These are phyloP conservation scores for Candida manassasensis DNA, from an alignment of 805 yeast species.

Conservation along the genomic window DNA sequence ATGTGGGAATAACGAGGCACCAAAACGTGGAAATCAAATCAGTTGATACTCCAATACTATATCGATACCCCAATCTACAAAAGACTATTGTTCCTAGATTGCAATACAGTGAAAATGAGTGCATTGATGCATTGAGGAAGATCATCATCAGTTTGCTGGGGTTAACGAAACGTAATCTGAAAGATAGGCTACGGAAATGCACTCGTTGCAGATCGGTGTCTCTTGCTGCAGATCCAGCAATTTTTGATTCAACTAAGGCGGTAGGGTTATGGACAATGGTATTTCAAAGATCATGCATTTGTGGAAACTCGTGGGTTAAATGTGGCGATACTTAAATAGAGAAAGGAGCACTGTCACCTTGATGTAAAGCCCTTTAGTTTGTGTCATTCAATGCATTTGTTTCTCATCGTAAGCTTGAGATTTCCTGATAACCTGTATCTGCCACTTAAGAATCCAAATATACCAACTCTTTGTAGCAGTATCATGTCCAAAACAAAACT, in stretches of 20 bases:
- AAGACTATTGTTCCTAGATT: conserved; percentile 17
- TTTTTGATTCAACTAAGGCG: conserved; percentile 28
- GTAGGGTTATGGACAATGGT: conserved; percentile 55
- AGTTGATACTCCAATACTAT: neutral
- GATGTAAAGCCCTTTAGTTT: no score
- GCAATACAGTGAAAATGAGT: conserved; percentile 16
- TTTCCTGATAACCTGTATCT: no score
- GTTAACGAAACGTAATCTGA: neutral
- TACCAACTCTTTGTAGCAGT: no score
- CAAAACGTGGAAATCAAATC: conserved; percentile 9
- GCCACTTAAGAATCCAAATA: no score
- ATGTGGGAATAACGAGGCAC: conserved; percentile 24
- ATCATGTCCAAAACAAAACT: no score
- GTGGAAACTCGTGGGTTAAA: conserved; percentile 75
- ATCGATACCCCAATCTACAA: conserved; percentile 5
- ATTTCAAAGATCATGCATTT: conserved; percentile 68
- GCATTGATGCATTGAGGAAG: conserved; percentile 37
- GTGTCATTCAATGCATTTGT: no score
- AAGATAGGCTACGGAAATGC: conserved; percentile 28
- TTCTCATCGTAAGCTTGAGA: no score
- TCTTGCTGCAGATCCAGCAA: conserved; percentile 33
- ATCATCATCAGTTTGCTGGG: conserved; percentile 18
- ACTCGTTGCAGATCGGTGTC: conserved; percentile 42
- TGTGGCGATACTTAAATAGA: conserved; percentile 4
- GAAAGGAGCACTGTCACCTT: no score